Conservation (phyloP, 1,139 yeast species). For the Tardiomyces depauwii region DNA sequence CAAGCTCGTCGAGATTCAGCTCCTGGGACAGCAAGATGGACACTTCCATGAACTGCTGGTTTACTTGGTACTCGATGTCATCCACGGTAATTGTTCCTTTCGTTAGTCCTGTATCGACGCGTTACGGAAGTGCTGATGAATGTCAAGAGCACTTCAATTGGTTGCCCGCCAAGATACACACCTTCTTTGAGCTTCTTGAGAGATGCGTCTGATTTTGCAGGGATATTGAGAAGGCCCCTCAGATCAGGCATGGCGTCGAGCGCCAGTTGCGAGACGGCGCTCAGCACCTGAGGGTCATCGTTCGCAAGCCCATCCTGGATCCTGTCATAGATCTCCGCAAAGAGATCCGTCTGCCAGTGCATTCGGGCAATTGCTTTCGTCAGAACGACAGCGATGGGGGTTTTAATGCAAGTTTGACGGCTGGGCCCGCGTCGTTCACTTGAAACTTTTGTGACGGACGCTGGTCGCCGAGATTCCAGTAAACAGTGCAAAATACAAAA, state of each 20-base stretch:
- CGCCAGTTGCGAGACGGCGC: slow-evolving; percentile 11
- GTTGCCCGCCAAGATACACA: too few relatives aligned
- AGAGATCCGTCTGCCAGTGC: slow-evolving; percentile 1
- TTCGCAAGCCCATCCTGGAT: neutral
- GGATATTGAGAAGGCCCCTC: slow-evolving; percentile 34
- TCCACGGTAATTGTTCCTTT: slow-evolving; percentile 37
- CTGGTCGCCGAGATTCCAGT: too few relatives aligned
- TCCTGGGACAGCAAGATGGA: slow-evolving; percentile 50
- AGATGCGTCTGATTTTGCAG: slow-evolving; percentile 43
- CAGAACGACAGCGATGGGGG: too few relatives aligned
- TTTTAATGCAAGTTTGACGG: too few relatives aligned
- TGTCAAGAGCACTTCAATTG: too few relatives aligned
- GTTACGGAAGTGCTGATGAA: too few relatives aligned
- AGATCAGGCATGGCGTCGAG: slow-evolving; percentile 34
- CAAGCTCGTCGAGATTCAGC: slow-evolving; percentile 55
- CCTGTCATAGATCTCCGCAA: slow-evolving; percentile 1
- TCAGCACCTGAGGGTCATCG: neutral
- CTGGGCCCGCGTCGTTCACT: too few relatives aligned
- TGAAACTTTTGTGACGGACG: too few relatives aligned
- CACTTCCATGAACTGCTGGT: slow-evolving; percentile 40
- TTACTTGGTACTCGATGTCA: slow-evolving; percentile 37
- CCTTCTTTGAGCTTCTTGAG: slow-evolving; percentile 45
- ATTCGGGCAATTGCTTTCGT: neutral
- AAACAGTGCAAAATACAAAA: too few relatives aligned
- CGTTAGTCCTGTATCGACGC: neutral